These are phyloP conservation scores for Ceratobasidium sp. DNA, from an alignment of 1,284 basidiomycete species.

Conservation along the genomic window DNA sequence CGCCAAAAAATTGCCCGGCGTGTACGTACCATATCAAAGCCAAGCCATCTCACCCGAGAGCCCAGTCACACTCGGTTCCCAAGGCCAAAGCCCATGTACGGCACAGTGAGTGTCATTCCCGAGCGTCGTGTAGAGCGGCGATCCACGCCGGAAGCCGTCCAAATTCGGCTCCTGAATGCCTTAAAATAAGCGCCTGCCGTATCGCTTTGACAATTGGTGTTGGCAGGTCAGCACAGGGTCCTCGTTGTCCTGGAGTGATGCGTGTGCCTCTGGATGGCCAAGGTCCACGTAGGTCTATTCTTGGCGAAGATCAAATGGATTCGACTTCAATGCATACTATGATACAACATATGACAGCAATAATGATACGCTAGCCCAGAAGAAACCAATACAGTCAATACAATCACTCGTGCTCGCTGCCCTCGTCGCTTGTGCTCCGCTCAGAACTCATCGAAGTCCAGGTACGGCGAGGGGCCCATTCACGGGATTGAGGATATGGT, in stretches of 20 bases:
- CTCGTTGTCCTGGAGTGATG: too few species aligned
- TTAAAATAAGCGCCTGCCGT: too few species aligned
- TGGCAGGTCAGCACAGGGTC: too few species aligned
- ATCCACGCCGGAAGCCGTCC: neutral
- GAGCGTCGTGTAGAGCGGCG: neutral
- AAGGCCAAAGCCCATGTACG: neutral
- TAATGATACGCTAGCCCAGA: slow-evolving; percentile 32
- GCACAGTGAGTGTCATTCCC: neutral
- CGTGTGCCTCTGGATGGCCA: too few species aligned
- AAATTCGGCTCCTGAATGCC: too few species aligned
- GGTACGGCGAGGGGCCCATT: slow-evolving; percentile 31
- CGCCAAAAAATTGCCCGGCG: neutral
- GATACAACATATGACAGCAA: slow-evolving; percentile 5
- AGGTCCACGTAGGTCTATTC: slow-evolving; percentile 1
- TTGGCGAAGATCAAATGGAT: neutral
- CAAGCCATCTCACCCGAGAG: neutral
- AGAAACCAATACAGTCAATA: neutral
- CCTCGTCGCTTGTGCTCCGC: slow-evolving; percentile 32
- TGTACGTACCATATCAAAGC: neutral
- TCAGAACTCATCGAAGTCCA: slow-evolving; percentile 36
- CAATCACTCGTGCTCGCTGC: slow-evolving; percentile 32
- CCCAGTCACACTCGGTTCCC: slow-evolving; percentile 1
- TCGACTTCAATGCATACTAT: neutral
- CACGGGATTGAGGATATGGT: neutral
- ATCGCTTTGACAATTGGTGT: too few species aligned